Conservation (phyloP, 495 filamentous ascomycete species). For the Chaetomium fimeti region DNA sequence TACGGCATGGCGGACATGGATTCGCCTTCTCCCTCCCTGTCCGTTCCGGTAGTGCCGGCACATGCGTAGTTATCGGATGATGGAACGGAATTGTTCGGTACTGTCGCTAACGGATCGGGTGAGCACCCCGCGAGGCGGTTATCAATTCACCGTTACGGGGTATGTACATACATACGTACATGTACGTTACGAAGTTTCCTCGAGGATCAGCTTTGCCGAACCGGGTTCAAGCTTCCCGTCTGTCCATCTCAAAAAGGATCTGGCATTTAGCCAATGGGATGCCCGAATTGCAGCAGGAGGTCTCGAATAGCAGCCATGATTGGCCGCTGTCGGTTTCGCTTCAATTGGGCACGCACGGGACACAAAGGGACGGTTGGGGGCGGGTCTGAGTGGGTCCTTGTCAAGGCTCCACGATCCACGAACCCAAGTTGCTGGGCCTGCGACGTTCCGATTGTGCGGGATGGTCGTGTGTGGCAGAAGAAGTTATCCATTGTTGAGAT, state of each 20-base stretch:
- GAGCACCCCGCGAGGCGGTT: too few species aligned
- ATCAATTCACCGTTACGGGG: too few species aligned
- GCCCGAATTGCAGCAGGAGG: background rate
- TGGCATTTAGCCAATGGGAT: background rate
- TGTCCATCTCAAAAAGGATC: background rate
- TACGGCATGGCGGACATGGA: background rate
- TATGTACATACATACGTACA: too few species aligned
- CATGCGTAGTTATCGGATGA: too few species aligned
- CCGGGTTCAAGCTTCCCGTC: background rate
- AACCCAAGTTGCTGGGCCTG: constrained; percentile 14
- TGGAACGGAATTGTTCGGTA: too few species aligned
- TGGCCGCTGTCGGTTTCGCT: background rate
- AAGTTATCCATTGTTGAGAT: background rate
- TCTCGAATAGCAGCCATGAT: background rate
- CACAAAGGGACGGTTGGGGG: background rate
- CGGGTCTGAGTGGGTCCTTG: background rate
- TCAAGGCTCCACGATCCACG: constrained; percentile 8
- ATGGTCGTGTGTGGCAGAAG: background rate
- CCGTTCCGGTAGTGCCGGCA: too few species aligned
- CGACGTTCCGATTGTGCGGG: background rate
- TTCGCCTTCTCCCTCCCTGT: too few species aligned
- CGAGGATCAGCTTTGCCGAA: too few species aligned
- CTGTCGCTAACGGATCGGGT: background rate
- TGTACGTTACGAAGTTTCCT: too few species aligned
- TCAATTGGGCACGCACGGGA: background rate